Percentiles rank a stretch among this genome's conserved stretches.
Conservation (phyloP, 176 grass and related monocot species). For the Triticum dicoccoides region DNA sequence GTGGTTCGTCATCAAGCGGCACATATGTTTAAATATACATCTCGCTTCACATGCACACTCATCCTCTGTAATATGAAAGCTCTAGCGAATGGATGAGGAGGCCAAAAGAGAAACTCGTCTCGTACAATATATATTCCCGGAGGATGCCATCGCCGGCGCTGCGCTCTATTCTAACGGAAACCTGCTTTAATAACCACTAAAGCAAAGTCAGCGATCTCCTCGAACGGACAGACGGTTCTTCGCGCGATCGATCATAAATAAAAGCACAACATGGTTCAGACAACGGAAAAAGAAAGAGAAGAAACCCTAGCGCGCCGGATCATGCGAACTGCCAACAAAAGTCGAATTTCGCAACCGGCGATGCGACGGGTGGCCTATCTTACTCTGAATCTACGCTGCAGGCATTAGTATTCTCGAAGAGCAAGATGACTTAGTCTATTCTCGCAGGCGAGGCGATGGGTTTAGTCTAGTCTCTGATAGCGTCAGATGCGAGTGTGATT, state of each 20-base stretch:
- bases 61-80: background rate
- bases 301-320: background rate
- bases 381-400: background rate
- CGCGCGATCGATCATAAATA: background rate
- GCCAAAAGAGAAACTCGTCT: slow-evolving; percentile 16
- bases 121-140: background rate
- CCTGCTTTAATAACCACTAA: background rate
- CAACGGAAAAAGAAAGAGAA: background rate
- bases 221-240: background rate
- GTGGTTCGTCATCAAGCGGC: background rate
- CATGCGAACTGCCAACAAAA: slow-evolving; percentile 15
- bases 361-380: slow-evolving; percentile 11
- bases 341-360: slow-evolving; percentile 38
- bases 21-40: slow-evolving; percentile 9
- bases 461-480: background rate
- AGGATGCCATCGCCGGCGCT: background rate
- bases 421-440: background rate
- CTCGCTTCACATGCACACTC: slow-evolving; percentile 12
- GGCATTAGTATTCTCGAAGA: background rate
- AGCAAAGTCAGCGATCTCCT: slow-evolving; percentile 25
- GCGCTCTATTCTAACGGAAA: background rate
- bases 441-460: slow-evolving; percentile 14
- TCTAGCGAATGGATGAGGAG: slow-evolving; percentile 20
- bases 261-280: background rate
- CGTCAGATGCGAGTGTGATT: background rate